Conservation (phyloP, 192 early-diverging fungal species). For the Phycomyces nitens region DNA sequence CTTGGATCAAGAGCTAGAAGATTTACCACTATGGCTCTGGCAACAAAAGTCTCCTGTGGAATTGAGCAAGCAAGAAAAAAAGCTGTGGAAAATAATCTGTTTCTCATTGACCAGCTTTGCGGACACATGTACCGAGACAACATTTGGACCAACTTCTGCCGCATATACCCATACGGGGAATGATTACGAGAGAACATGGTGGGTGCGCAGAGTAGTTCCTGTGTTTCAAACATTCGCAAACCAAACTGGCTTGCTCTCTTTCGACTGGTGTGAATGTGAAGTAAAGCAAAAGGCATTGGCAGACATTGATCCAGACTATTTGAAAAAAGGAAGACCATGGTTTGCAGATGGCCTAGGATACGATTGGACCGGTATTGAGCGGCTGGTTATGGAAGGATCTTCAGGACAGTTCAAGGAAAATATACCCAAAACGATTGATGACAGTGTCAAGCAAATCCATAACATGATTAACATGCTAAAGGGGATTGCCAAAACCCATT, state of each 20-base stretch:
- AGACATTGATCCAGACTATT: background rate
- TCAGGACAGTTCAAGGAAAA: constrained; percentile 7
- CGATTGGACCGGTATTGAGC: constrained; percentile 9
- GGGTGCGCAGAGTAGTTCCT: constrained; percentile 7
- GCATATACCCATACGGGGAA: background rate
- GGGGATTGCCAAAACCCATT: constrained; percentile 6
- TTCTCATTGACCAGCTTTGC: constrained; percentile 7
- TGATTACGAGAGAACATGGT: constrained; percentile 8
- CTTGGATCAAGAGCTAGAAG: background rate
- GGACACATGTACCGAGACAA: background rate
- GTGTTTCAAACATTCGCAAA: constrained; percentile 18
- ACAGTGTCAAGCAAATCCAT: constrained; percentile 6
- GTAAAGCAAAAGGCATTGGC: constrained; percentile 6
- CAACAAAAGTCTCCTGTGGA: no score
- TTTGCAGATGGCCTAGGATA: constrained; percentile 17
- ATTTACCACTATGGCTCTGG: no score
- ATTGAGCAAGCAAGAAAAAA: background rate
- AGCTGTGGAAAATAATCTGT: background rate
- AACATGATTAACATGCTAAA: constrained; percentile 10
- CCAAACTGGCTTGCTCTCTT: constrained; percentile 5
- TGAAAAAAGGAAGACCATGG: constrained; percentile 3
- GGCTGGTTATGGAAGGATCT: constrained; percentile 14
- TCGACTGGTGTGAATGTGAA: constrained; percentile 16
- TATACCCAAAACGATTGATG: constrained; percentile 6
- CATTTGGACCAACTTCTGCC: background rate